Percentiles rank a stretch among this genome's conserved stretches.
Evolutionary conservation across 345 rosid species (phyloP).

Genomic region (Firmiana major): DNA sequence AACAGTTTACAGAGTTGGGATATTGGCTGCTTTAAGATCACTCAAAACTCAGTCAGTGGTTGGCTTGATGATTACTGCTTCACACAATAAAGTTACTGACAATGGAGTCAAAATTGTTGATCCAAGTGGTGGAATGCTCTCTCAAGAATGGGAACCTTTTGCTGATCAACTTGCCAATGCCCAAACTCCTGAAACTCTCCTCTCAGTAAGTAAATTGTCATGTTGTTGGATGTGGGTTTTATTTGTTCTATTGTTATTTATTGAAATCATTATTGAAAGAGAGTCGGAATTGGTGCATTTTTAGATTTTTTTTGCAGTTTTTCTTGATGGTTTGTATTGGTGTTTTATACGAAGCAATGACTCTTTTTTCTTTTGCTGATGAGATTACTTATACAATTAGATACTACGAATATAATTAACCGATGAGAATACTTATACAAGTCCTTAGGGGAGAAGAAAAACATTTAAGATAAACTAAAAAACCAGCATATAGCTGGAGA

Average conservation of each 20-base stretch:
- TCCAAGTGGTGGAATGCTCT: conserved; percentile 75
- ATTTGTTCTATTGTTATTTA: not conserved
- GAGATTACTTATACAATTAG: not conserved
- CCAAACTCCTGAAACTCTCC: conserved; percentile 43
- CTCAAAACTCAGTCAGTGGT: conserved; percentile 55
- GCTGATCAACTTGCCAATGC: conserved; percentile 81
- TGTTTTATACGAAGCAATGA: not conserved
- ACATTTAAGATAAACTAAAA: no score
- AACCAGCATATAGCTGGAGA: no score
- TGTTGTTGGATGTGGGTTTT: not conserved
- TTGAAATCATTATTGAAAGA: not conserved
- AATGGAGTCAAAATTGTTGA: conserved; percentile 88
- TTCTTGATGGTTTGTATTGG: not conserved
- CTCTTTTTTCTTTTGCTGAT: not conserved
- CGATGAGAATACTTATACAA: no score
- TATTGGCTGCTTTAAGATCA: conserved; percentile 80
- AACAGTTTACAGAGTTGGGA: conserved; percentile 70
- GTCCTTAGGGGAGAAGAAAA: not conserved
- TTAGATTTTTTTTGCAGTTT: not conserved
- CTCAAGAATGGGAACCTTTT: conserved; percentile 96
- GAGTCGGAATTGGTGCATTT: not conserved
- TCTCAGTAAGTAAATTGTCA: conserved; percentile 32
- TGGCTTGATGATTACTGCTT: conserved; percentile 95
- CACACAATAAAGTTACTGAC: conserved; percentile 77
- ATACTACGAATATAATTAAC: not conserved